Evolutionary conservation across 306 rosid genomes (phyloP), one percentile per base, ranked within the genome.

Genomic region (Arachis hypogaea): DNA sequence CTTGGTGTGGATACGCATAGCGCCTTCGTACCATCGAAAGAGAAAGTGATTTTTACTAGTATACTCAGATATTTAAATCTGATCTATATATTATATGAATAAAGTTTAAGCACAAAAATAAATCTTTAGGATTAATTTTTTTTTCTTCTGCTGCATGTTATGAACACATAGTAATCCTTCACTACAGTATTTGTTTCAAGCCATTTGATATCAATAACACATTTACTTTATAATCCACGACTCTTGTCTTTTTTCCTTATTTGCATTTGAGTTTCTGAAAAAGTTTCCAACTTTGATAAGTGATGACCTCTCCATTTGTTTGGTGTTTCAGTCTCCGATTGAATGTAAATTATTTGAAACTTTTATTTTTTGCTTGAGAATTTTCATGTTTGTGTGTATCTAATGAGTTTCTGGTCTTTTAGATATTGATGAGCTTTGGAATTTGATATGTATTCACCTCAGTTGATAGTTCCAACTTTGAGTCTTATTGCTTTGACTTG

Each of bases 131-230:
- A 14, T 14, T 14, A 14, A 14, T 14, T 14, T 14, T 14, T 14
- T 14, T 14, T 14, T 14, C 14, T 14, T 14, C 14, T 14, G 14
- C 14, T 14, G 14, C 14, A 14, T 14, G 14, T 14, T 14, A 14
- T 14, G 14, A 14, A 14, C 14, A 14, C 14, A 14, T 14, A 14
- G 14, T 14, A 14, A 14, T 14, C 14, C 28, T 22, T 22, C 1
- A 22, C 41, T 93, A 96, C 84, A 90, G 97, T 59, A 91, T 93
- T 11, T 93, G 98, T 75, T 85, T 93, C 0, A 93, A 93, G 65
- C 83, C 95, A 10, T 93, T 93, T 84, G 72, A 55, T 69, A 7
- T 87, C 30, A 61, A 86, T 4, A 93, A 93, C 70, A 95, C 97
- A 11, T 75, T 89, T n/a, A 84, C 90, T 62, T 96, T 93, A 90